Evolutionary conservation across 805 yeast genomes (phyloP), one percentile per base, ranked within the genome.

Genomic region (Candida nonsorbophila): DNA sequence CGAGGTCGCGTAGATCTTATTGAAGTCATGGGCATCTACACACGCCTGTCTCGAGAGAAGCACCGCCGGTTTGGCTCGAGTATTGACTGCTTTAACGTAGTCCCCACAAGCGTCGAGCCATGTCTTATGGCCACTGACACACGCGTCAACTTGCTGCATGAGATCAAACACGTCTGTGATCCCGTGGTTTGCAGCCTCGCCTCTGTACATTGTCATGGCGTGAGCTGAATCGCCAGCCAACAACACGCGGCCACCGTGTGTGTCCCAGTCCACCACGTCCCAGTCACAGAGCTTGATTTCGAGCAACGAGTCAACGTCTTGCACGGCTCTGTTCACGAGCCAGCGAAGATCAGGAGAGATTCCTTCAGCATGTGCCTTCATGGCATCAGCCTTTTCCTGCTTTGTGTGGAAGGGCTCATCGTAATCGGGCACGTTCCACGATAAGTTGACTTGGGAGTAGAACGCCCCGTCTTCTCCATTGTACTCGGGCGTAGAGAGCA

Each of bases 41-140:
- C 53, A 48, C 3, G 55, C 53, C 20, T 48, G 47, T 29, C 55
- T 36, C 2, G 47, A 43, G 5, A 49, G 22, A 7, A 47, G 29
- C 10, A 47, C 51, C 3, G 50, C 51, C 4, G 37, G 41, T 3
- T 21, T 16, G 5, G 47, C 40, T 20, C 47, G 25, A 6, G 37
- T 18, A 27, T 38, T 36, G 5, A 42, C 28, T 7, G 18, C 28
- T 8, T 15, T 11, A 24, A 42, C 32, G 27, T 41, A 43, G 20
- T 28, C 24, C 8, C 29, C 14, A 3, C 30, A 40, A 16, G 38
- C 42, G 6, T 26, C 30, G 10, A 19, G 20, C 47, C 47, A 42
- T 12, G 33, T n/a, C 14, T 29, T 20, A 4, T 14, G 13, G 14
- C 36, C 37, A 1, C 13, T 25, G n/a, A 22, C n/a, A 14, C 15